Evolutionary conservation across 1,284 basidiomycete genomes (phyloP).

Genomic region (Cryptococcus hybrid): DNA sequence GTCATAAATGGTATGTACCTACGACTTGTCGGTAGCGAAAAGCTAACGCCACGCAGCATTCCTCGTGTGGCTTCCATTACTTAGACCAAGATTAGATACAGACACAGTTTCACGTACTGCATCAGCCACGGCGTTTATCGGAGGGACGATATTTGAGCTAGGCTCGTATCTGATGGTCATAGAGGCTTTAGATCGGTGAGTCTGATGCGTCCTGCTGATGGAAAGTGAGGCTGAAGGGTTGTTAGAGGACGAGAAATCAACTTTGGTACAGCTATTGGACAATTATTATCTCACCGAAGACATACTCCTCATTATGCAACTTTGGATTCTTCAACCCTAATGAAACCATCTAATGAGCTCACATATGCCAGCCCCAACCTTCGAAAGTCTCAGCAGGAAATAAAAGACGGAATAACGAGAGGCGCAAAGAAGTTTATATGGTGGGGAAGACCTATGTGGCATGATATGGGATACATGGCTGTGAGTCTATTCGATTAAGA

Average conservation of each 20-base stretch:
- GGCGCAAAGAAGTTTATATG: conserved; percentile 25
- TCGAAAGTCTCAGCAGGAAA: background rate
- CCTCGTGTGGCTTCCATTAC: conserved; percentile 56
- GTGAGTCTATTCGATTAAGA: conserved; percentile 9
- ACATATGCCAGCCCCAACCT: background rate
- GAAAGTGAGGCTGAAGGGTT: background rate
- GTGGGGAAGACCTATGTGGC: conserved; percentile 53
- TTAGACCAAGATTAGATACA: conserved; percentile 40
- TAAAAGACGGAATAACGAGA: background rate
- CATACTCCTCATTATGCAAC: conserved; percentile 1
- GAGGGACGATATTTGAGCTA: conserved; percentile 59
- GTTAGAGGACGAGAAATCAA: conserved; percentile 35
- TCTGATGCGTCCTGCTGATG: background rate
- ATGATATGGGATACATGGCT: conserved; percentile 59
- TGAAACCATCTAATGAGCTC: background rate
- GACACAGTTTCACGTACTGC: conserved; percentile 35
- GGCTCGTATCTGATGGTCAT: conserved; percentile 55
- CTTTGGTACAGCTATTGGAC: conserved; percentile 30
- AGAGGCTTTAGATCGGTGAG: conserved; percentile 54
- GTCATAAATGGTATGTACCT: conserved; percentile 55
- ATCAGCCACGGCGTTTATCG: conserved; percentile 54
- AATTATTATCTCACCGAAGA: conserved; percentile 22
- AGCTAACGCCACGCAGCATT: conserved; percentile 31
- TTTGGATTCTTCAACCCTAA: background rate
- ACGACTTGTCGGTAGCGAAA: background rate